These are phyloP conservation scores for Coemansia sp. DNA, from an alignment of 192 early-diverging fungal species.

Conservation along the genomic window DNA sequence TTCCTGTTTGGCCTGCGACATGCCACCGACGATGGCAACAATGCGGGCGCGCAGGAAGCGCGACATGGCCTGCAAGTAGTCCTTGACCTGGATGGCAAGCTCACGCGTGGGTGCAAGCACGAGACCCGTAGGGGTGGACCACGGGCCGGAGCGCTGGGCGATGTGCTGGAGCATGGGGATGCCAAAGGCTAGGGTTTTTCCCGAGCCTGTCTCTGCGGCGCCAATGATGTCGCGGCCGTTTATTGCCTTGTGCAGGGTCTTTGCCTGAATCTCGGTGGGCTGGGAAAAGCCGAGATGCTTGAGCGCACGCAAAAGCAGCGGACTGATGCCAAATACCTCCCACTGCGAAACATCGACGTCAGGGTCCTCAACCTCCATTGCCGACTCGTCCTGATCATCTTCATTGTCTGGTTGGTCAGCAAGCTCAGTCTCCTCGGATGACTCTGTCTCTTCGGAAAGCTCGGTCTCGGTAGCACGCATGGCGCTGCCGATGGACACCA, in stretches of 20 bases:
- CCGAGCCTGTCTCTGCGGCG: conserved; percentile 91
- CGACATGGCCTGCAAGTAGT: conserved; percentile 67
- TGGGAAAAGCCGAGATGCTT: conserved; percentile 65
- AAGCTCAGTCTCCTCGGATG: not conserved
- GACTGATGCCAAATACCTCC: conserved; percentile 59
- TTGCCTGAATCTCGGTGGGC: conserved; percentile 88
- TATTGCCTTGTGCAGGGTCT: conserved; percentile 70
- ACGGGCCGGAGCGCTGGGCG: conserved; percentile 43
- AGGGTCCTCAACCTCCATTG: conserved; percentile 22
- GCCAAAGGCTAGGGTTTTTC: conserved; percentile 95
- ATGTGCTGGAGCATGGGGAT: conserved; percentile 84
- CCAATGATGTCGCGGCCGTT: conserved; percentile 83
- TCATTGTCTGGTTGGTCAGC: conserved; percentile 25
- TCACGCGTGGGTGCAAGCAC: conserved; percentile 93
- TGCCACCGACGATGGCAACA: conserved; percentile 86
- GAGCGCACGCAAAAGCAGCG: conserved; percentile 64
- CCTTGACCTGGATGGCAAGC: conserved; percentile 90
- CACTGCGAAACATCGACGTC: conserved; percentile 73
- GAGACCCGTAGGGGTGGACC: conserved; percentile 54
- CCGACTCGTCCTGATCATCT: conserved; percentile 13
- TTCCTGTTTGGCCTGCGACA: conserved; percentile 89
- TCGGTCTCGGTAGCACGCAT: conserved; percentile 17
- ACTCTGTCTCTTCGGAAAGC: conserved; percentile 8
- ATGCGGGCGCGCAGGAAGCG: conserved; percentile 55
- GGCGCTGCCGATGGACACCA: conserved; percentile 33